These are phyloP conservation scores for Russula sp. DNA, from an alignment of 768 basidiomycete genomes.

Conservation along the genomic window DNA sequence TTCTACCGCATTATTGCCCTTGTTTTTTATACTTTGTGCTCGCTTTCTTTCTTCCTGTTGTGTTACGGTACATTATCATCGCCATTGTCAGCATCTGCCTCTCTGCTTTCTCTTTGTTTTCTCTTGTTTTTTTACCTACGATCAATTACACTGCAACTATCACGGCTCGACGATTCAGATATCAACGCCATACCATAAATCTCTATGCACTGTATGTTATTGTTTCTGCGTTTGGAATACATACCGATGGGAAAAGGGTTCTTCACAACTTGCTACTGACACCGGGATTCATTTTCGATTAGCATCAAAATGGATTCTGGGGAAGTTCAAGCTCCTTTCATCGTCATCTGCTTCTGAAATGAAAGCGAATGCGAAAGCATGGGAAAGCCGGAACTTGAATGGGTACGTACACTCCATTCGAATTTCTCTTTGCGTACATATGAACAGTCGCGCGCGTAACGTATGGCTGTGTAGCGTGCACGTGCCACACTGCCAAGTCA, in stretches of 20 bases:
- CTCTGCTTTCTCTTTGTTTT: background rate
- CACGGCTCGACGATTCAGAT: background rate
- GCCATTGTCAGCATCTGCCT: background rate
- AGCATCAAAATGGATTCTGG: background rate
- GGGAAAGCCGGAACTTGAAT: background rate
- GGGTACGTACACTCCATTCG: background rate
- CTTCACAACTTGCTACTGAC: background rate
- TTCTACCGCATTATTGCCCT: background rate
- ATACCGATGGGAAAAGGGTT: too few species aligned
- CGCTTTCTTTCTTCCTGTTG: background rate
- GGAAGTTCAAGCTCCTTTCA: conserved; percentile 5
- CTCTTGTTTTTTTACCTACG: background rate
- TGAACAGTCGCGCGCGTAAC: background rate
- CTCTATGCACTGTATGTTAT: conserved; percentile 1
- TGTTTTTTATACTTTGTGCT: background rate
- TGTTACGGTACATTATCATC: background rate
- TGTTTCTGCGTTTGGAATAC: background rate
- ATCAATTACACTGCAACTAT: background rate
- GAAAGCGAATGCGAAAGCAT: background rate
- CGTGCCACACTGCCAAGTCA: background rate
- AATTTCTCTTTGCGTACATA: background rate
- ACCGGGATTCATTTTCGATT: background rate
- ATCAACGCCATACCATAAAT: background rate
- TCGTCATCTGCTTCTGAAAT: background rate
- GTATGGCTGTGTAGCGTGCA: background rate